phyloP scores from a whole-genome alignment of 164 flowering plant genomes.

The Euptelea pleiosperma region DNA sequence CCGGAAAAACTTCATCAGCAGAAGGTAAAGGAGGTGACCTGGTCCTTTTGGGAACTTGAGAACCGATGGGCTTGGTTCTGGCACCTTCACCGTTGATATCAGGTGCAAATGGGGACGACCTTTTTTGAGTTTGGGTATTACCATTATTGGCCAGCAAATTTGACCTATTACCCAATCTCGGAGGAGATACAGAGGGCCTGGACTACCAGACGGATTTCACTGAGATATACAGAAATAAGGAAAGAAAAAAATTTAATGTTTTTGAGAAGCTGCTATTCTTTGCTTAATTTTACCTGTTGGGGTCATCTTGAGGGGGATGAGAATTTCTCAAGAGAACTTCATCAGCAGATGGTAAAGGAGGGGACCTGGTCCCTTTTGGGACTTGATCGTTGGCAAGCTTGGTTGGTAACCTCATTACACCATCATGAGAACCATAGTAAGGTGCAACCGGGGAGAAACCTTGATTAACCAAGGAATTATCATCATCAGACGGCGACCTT shows the following conservation, averaged over 20 bases:
- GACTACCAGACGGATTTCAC: constrained; percentile 1
- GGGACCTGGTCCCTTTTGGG: constrained; percentile 65
- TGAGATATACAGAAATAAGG: constrained; percentile 3
- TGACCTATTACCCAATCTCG: constrained; percentile 25
- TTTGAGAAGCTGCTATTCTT: not conserved
- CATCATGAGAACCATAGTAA: constrained; percentile 2
- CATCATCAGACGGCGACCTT: constrained; percentile 20
- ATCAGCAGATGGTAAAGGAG: constrained; percentile 35
- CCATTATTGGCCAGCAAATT: constrained; percentile 24
- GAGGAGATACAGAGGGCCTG: constrained; percentile 38
- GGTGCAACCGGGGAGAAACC: constrained; percentile 19
- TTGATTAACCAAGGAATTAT: constrained; percentile 23
- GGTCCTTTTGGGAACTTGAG: constrained; percentile 49
- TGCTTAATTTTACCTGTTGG: constrained; percentile 23
- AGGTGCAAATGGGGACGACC: constrained; percentile 21
- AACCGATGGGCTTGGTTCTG: constrained; percentile 22
- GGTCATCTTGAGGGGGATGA: constrained; percentile 30
- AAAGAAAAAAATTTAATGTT: not conserved
- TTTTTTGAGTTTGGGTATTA: constrained; percentile 26
- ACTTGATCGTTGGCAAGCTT: constrained; percentile 23
- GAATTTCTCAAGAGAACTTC: constrained; percentile 25
- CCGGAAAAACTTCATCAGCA: constrained; percentile 26
- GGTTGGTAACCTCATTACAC: constrained; percentile 17
- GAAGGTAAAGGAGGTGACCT: constrained; percentile 56
- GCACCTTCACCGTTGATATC: constrained; percentile 24